phyloP scores from a whole-genome alignment of 2,329 filamentous ascomycete species.

The Colletotrichum brevisporum region DNA sequence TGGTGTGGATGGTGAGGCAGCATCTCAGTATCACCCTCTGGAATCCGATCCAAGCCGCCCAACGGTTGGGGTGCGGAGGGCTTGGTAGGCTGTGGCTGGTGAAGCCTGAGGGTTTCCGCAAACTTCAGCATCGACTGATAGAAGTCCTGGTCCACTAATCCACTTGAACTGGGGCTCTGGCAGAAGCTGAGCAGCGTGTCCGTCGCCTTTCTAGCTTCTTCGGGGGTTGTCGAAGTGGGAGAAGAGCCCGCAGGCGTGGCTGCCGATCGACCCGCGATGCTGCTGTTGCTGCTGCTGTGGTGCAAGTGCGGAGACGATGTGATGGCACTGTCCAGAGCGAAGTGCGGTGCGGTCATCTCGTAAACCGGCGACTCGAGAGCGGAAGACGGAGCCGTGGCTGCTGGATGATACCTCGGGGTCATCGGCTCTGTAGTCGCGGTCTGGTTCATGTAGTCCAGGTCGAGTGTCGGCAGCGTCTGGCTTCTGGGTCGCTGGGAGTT shows the following conservation, averaged over 20 bases:
- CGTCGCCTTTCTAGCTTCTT: constrained; percentile 87
- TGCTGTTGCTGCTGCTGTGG: constrained; percentile 66
- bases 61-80: constrained; percentile 51
- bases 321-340: constrained; percentile 58
- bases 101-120: constrained; percentile 86
- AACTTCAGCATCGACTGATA: constrained; percentile 84
- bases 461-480: constrained; percentile 86
- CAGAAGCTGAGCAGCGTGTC: constrained; percentile 88
- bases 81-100: constrained; percentile 60
- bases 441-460: constrained; percentile 70
- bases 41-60: constrained; percentile 68
- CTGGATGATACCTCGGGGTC: constrained; percentile 64
- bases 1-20: constrained; percentile 42
- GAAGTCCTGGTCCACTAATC: constrained; percentile 82
- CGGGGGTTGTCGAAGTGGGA: constrained; percentile 80
- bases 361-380: constrained; percentile 66
- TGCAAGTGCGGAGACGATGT: constrained; percentile 61
- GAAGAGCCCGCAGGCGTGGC: constrained; percentile 66
- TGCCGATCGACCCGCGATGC: constrained; percentile 53
- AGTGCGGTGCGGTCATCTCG: constrained; percentile 58
- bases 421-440: constrained; percentile 57
- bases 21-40: constrained; percentile 70
- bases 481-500: constrained; percentile 84
- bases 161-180: constrained; percentile 74
- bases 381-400: constrained; percentile 65